Conservation (phyloP, 306 rosid species). For the Ziziphus jujuba region DNA sequence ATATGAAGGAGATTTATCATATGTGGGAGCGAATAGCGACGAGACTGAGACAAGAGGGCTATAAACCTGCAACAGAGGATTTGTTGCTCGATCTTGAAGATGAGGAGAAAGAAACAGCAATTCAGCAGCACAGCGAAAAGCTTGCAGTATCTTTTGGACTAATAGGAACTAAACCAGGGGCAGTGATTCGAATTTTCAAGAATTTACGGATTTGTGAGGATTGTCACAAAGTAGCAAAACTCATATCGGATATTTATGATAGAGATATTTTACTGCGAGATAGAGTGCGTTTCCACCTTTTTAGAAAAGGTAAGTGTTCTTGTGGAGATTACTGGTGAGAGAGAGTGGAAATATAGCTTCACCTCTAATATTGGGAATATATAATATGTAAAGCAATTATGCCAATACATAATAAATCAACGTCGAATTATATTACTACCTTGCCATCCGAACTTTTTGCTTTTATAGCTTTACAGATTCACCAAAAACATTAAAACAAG, state of each 20-base stretch:
- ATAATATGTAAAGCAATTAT: not conserved
- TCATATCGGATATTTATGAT: conserved; percentile 11
- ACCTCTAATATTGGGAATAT: not conserved
- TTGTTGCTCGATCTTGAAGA: conserved; percentile 23
- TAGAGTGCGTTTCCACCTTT: conserved; percentile 23
- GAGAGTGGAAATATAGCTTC: not conserved
- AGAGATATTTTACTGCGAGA: conserved; percentile 19
- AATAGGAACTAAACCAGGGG: conserved; percentile 14
- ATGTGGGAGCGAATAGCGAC: conserved; percentile 6
- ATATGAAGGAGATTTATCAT: not conserved
- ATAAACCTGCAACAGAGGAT: conserved; percentile 18
- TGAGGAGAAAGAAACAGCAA: conserved; percentile 18
- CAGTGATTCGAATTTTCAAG: conserved; percentile 13
- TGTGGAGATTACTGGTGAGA: conserved; percentile 26
- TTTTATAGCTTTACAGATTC: conserved; percentile 13
- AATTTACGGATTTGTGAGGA: conserved; percentile 22
- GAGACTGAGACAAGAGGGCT: conserved; percentile 24
- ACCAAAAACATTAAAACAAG: conserved; percentile 21
- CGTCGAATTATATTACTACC: not conserved
- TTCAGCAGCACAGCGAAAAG: conserved; percentile 23
- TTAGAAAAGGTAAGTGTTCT: conserved; percentile 24
- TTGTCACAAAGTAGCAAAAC: conserved; percentile 18
- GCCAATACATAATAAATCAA: not conserved
- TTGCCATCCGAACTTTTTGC: not conserved
- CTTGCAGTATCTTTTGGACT: conserved; percentile 22